These are phyloP conservation scores for Truncatella angustata DNA, from an alignment of 2,329 filamentous ascomycete genomes.

Conservation along the genomic window DNA sequence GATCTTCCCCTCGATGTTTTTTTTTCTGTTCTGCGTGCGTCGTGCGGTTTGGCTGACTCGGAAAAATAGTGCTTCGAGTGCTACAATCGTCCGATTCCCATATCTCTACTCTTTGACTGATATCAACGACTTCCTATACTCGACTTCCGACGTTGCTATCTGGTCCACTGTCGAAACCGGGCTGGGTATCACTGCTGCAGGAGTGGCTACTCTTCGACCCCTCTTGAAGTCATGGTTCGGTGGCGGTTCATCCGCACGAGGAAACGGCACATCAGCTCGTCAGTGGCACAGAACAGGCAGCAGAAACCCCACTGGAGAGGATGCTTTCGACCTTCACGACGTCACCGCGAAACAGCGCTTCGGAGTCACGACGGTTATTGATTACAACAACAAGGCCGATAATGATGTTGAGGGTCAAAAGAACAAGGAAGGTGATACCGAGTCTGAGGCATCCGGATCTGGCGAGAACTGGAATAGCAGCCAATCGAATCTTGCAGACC, in stretches of 20 bases:
- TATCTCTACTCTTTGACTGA: slow-evolving; percentile 36
- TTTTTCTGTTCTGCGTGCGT: background rate
- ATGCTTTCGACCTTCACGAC: slow-evolving; percentile 15
- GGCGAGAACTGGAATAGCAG: slow-evolving; percentile 14
- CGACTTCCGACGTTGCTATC: slow-evolving; percentile 40
- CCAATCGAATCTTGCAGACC: slow-evolving; percentile 10
- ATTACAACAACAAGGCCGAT: slow-evolving; percentile 9
- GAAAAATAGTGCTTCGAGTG: slow-evolving; percentile 33
- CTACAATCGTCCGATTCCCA: slow-evolving; percentile 41
- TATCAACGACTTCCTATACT: slow-evolving; percentile 40
- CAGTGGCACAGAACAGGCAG: slow-evolving; percentile 12
- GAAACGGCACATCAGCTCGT: slow-evolving; percentile 10
- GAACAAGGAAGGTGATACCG: slow-evolving; percentile 7
- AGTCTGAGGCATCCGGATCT: slow-evolving; percentile 10
- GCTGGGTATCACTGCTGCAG: slow-evolving; percentile 38
- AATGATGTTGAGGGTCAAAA: slow-evolving; percentile 10
- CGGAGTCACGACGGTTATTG: slow-evolving; percentile 16
- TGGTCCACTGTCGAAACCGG: slow-evolving; percentile 45
- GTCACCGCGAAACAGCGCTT: slow-evolving; percentile 5
- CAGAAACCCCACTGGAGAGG: background rate
- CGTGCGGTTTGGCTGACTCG: background rate
- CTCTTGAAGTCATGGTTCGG: slow-evolving; percentile 24
- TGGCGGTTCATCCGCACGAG: slow-evolving; percentile 12
- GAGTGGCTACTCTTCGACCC: slow-evolving; percentile 37
- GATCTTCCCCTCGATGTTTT: background rate